These are phyloP conservation scores for Ambrosia artemisiifolia DNA, from an alignment of 129 eudicot genomes.

Conservation along the genomic window DNA sequence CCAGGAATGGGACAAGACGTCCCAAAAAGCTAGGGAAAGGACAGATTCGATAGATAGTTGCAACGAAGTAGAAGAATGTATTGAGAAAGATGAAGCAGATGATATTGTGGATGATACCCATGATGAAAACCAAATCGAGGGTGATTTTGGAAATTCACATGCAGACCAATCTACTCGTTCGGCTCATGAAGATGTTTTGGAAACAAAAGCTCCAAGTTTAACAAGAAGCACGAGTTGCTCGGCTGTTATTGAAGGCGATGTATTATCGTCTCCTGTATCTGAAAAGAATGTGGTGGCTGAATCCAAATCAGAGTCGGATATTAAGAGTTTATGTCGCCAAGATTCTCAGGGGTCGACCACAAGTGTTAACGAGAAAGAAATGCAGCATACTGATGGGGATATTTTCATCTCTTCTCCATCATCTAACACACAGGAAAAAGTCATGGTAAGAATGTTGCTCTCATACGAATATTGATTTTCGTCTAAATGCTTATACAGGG, in stretches of 20 bases:
- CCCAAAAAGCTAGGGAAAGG: conserved; percentile 28
- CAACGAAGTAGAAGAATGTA: conserved; percentile 57
- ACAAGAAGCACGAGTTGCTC: conserved; percentile 48
- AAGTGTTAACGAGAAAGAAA: conserved; percentile 27
- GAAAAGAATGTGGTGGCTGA: conserved; percentile 35
- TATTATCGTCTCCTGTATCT: conserved; percentile 8
- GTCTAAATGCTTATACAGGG: background rate
- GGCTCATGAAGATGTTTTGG: conserved; percentile 28
- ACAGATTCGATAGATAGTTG: conserved; percentile 44
- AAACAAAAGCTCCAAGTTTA: conserved; percentile 21
- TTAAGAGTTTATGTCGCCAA: conserved; percentile 22
- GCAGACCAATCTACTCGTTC: conserved; percentile 32
- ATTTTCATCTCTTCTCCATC: background rate
- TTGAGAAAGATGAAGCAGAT: conserved; percentile 34
- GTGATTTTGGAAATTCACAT: background rate
- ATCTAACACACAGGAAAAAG: background rate
- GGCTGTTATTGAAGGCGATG: conserved; percentile 25
- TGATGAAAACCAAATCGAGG: conserved; percentile 19
- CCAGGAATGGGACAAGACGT: conserved; percentile 51
- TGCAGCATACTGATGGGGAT: conserved; percentile 23
- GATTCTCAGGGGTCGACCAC: conserved; percentile 21
- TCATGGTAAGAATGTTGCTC: background rate
- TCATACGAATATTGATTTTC: background rate
- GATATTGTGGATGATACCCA: conserved; percentile 11
- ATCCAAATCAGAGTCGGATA: conserved; percentile 28